phyloP scores from a whole-genome alignment of 306 rosid species.

The Lotus japonicus region DNA sequence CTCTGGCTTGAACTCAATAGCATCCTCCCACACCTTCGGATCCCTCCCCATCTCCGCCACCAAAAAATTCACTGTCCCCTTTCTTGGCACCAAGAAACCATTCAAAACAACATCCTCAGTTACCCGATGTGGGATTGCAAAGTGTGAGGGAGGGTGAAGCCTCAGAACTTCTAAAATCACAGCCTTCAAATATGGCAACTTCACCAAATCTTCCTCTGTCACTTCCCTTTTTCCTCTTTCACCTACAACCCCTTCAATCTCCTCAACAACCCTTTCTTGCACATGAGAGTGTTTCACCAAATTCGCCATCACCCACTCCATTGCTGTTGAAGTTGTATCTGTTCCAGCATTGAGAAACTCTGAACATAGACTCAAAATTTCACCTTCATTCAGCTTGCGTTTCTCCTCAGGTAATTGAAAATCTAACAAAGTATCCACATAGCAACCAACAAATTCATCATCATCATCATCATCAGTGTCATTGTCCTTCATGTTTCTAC shows the following conservation, averaged over 20 bases:
- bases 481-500: not conserved
- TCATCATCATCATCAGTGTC: no score
- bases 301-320: conserved; percentile 39
- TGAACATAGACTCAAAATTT: conserved; percentile 6
- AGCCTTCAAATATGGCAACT: conserved; percentile 18
- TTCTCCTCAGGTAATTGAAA: conserved; percentile 15
- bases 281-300: conserved; percentile 18
- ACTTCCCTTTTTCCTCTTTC: conserved; percentile 4
- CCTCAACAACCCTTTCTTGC: conserved; percentile 11
- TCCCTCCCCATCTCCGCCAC: conserved; percentile 35
- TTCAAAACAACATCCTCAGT: conserved; percentile 20
- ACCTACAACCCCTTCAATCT: not conserved
- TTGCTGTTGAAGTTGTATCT: conserved; percentile 16
- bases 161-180: conserved; percentile 30
- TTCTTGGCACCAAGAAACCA: conserved; percentile 6
- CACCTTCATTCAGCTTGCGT: conserved; percentile 17
- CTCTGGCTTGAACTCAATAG: conserved; percentile 25
- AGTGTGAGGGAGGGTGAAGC: conserved; percentile 25
- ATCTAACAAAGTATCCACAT: conserved; percentile 31
- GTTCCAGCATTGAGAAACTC: conserved; percentile 28
- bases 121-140: conserved; percentile 7
- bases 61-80: conserved; percentile 19
- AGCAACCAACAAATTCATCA: not conserved
- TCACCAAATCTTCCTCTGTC: conserved; percentile 26
- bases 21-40: conserved; percentile 31